These are phyloP conservation scores for Fusarium sterilihyphosum DNA, from an alignment of 2,329 filamentous ascomycete genomes.

Conservation along the genomic window DNA sequence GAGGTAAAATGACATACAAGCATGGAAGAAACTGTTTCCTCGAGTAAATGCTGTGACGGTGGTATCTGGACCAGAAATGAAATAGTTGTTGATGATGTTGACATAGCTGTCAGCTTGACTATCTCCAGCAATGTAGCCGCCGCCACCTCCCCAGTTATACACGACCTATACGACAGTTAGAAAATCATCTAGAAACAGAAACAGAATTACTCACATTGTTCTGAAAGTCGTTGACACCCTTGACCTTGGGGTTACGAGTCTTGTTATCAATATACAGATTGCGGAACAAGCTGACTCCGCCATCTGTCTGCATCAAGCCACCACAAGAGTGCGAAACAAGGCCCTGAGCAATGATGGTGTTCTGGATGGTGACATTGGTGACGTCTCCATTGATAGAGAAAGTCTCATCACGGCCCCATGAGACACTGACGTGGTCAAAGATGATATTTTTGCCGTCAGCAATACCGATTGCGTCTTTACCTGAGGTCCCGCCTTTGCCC, in stretches of 20 bases:
- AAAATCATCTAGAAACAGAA: background rate
- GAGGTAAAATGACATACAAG: slow-evolving; percentile 45
- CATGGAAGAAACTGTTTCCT: slow-evolving; percentile 65
- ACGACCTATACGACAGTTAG: slow-evolving; percentile 50
- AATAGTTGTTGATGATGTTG: slow-evolving; percentile 67
- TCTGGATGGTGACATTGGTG: slow-evolving; percentile 61
- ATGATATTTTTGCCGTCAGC: slow-evolving; percentile 64
- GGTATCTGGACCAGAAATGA: slow-evolving; percentile 63
- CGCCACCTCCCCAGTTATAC: slow-evolving; percentile 66
- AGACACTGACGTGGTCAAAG: slow-evolving; percentile 64
- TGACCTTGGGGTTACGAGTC: slow-evolving; percentile 66
- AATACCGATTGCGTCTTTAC: slow-evolving; percentile 64
- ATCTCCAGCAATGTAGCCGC: slow-evolving; percentile 65
- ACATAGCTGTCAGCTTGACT: slow-evolving; percentile 57
- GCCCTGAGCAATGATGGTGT: slow-evolving; percentile 64
- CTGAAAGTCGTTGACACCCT: slow-evolving; percentile 64
- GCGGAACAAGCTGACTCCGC: slow-evolving; percentile 60
- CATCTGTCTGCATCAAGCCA: slow-evolving; percentile 61
- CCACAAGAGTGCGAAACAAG: slow-evolving; percentile 64
- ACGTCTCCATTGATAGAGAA: slow-evolving; percentile 61
- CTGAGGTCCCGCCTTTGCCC: slow-evolving; percentile 60
- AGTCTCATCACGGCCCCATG: slow-evolving; percentile 66
- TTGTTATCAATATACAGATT: slow-evolving; percentile 68
- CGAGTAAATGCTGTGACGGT: slow-evolving; percentile 61
- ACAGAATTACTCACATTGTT: slow-evolving; percentile 46